phyloP scores from a whole-genome alignment of 2,329 filamentous ascomycete species.

The Cladorrhinum sp. region DNA sequence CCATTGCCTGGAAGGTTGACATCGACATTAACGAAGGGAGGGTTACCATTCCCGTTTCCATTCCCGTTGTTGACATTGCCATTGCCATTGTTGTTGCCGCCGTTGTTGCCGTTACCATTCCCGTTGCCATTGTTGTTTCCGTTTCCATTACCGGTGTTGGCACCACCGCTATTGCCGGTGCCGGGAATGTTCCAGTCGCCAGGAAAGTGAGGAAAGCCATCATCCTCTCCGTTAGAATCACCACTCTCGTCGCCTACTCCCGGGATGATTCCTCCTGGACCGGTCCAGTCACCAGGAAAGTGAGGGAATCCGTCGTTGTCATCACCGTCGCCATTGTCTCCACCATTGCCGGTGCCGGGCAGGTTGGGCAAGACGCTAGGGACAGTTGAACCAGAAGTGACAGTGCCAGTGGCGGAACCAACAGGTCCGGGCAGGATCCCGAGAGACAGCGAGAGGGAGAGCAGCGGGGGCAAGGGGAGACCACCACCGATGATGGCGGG shows the following conservation, averaged over 20 bases:
- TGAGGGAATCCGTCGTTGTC: neutral
- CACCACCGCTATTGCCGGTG: neutral
- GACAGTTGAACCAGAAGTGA: neutral
- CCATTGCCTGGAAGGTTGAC: neutral
- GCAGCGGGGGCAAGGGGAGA: neutral
- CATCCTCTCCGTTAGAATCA: no score
- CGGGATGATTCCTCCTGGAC: no score
- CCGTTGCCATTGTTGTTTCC: neutral
- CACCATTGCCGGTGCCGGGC: neutral
- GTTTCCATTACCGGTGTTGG: no score
- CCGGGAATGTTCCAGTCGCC: neutral
- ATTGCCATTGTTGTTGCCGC: neutral
- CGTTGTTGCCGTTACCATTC: neutral
- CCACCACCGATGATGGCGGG: neutral
- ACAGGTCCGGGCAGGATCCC: neutral
- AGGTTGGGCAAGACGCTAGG: neutral
- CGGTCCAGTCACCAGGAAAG: neutral
- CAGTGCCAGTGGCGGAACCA: neutral
- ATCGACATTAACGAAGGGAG: neutral
- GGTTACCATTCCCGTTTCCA: constrained; percentile 7
- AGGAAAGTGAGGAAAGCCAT: no score
- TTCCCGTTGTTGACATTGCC: neutral
- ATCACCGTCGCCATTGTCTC: neutral
- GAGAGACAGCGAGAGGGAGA: neutral
- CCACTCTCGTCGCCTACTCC: no score